A percentile compares a stretch with the other conserved stretches of the same genome.
phyloP scores from a whole-genome alignment of 176 grass and related monocot genomes.

The Paspalum vaginatum region DNA sequence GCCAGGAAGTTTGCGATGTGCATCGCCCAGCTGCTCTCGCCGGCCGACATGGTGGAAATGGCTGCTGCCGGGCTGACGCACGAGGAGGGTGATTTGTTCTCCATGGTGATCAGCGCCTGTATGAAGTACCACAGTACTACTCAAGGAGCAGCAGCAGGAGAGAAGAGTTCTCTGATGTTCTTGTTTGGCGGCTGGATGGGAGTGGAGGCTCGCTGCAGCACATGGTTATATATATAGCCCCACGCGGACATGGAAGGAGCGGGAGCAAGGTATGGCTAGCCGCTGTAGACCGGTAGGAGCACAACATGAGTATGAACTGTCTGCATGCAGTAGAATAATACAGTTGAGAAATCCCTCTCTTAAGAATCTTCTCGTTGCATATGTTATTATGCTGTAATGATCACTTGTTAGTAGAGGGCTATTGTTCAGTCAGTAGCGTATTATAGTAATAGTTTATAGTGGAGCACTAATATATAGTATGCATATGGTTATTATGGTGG shows the following conservation, averaged over 20 bases:
- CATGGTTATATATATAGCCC: constrained; percentile 44
- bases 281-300: too few relatives aligned
- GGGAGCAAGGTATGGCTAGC: too few relatives aligned
- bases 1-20: constrained; percentile 50
- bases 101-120: constrained; percentile 29
- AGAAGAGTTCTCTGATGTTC: constrained; percentile 1
- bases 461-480: too few relatives aligned
- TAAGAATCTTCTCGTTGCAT: constrained; percentile 41
- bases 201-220: neutral
- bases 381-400: constrained; percentile 11
- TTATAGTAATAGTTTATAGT: neutral
- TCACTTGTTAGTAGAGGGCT: neutral
- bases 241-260: neutral
- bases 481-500: neutral
- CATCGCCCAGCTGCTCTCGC: constrained; percentile 58
- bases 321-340: constrained; percentile 31
- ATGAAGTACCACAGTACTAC: too few relatives aligned
- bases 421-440: neutral
- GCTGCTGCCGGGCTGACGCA: constrained; percentile 37
- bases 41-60: constrained; percentile 41
- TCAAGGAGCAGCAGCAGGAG: neutral
- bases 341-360: constrained; percentile 2
- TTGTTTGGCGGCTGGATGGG: neutral
- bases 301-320: constrained; percentile 49
- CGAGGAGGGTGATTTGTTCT: constrained; percentile 39